A percentile compares a stretch with the other conserved stretches of the same genome.
phyloP scores from a whole-genome alignment of 2,329 filamentous ascomycete genomes.

The Ophiostoma quercus region DNA sequence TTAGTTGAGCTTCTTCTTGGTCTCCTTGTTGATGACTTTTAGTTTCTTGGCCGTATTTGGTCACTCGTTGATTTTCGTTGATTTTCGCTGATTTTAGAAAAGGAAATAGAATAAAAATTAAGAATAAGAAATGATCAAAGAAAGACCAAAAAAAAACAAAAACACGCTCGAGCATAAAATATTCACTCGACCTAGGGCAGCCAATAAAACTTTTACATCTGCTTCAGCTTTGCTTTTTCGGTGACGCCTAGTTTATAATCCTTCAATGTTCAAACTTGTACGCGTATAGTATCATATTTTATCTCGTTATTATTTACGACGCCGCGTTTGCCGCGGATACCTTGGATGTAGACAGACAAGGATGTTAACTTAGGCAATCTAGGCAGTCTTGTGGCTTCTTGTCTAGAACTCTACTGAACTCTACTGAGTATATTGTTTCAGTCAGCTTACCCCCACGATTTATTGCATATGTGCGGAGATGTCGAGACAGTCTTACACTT shows the following conservation, averaged over 20 bases:
- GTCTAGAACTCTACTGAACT: neutral
- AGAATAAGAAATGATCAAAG: conserved; percentile 32
- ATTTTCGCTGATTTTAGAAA: too few species aligned
- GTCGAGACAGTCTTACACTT: neutral
- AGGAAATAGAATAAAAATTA: neutral
- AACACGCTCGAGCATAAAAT: too few species aligned
- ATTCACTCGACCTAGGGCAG: neutral
- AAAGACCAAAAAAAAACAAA: neutral
- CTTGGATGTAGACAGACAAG: neutral
- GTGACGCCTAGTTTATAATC: neutral
- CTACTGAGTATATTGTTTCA: neutral
- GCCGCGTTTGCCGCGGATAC: neutral
- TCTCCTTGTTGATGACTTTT: neutral
- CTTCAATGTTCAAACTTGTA: neutral
- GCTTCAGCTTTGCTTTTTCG: neutral
- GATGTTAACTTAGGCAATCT: too few species aligned
- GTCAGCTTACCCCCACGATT: neutral
- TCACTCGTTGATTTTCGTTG: neutral
- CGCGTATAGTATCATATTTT: neutral
- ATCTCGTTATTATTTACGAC: neutral
- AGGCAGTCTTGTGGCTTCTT: neutral
- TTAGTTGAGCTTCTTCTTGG: neutral
- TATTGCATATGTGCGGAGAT: neutral
- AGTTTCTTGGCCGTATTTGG: neutral
- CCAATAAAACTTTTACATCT: neutral